Conservation (phyloP, 2,329 filamentous ascomycete genomes). For the Ceratocystis harringtonii region DNA sequence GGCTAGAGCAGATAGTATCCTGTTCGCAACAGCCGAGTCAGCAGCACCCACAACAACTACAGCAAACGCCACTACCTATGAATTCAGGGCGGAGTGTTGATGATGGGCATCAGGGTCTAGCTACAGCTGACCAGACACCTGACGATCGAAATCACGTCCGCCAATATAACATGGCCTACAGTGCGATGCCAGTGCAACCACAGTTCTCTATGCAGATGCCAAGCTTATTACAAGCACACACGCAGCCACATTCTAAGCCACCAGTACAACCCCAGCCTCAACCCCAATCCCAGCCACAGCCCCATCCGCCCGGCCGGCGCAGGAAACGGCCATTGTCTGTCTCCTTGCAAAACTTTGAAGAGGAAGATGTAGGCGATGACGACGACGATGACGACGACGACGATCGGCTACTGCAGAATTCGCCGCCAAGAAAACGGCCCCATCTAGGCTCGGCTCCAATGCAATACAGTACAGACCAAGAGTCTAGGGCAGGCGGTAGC, state of each 20-base stretch:
- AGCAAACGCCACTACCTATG: background rate
- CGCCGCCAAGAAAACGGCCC: background rate
- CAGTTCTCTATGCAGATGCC: background rate
- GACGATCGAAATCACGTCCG: background rate
- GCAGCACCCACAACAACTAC: background rate
- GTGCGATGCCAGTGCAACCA: background rate
- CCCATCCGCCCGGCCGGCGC: background rate
- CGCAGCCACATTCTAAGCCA: constrained; percentile 6
- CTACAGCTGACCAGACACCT: background rate
- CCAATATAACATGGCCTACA: background rate
- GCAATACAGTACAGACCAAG: too few relatives aligned
- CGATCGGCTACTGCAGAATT: background rate
- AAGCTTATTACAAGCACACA: constrained; percentile 14
- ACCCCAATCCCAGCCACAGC: background rate
- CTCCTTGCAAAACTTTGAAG: background rate
- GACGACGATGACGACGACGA: constrained; percentile 10
- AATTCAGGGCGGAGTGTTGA: background rate
- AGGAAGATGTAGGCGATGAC: background rate
- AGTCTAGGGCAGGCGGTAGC: background rate
- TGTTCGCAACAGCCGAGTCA: background rate
- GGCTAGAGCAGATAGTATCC: constrained; percentile 22
- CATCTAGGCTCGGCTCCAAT: background rate
- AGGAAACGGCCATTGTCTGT: background rate
- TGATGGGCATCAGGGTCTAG: background rate
- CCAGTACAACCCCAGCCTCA: constrained; percentile 1